phyloP scores from a whole-genome alignment of 164 flowering plant genomes.

The Sedum album region DNA sequence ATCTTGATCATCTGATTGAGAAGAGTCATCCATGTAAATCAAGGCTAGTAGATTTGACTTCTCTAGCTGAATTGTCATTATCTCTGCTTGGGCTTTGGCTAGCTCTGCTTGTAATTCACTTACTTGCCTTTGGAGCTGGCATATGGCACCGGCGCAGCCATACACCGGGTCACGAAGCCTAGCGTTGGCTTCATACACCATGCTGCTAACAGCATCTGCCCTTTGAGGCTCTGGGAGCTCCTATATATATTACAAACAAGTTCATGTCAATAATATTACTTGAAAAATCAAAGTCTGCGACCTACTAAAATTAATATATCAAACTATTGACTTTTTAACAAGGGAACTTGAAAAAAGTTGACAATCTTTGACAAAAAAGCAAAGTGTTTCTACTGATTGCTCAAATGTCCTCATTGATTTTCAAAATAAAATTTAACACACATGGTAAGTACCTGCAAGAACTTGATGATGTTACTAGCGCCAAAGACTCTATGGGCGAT shows the following conservation, averaged over 20 bases:
- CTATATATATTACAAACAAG: slow-evolving; percentile 22
- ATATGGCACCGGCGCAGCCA: slow-evolving; percentile 68
- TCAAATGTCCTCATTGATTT: not conserved
- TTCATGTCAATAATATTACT: not conserved
- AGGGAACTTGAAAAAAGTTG: not conserved
- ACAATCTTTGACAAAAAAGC: not conserved
- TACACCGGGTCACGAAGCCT: slow-evolving; percentile 68
- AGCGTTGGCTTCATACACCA: slow-evolving; percentile 77
- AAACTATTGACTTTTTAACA: not conserved
- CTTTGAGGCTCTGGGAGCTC: slow-evolving; percentile 65
- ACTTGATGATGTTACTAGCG: slow-evolving; percentile 75
- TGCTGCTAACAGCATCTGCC: slow-evolving; percentile 74
- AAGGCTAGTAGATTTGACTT: slow-evolving; percentile 38
- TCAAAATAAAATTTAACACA: no score
- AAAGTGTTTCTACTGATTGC: not conserved
- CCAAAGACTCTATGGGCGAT: slow-evolving; percentile 77
- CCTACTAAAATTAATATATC: not conserved
- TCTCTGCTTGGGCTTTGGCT: slow-evolving; percentile 62
- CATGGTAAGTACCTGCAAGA: slow-evolving; percentile 43
- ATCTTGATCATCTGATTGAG: slow-evolving; percentile 13
- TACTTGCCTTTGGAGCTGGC: slow-evolving; percentile 64
- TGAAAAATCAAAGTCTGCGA: not conserved
- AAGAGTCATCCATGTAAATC: slow-evolving; percentile 40
- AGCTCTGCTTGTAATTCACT: slow-evolving; percentile 52
- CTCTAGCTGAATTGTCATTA: slow-evolving; percentile 42